Percentiles rank a stretch among this genome's conserved stretches.
phyloP scores from a whole-genome alignment of 2,329 filamentous ascomycete species.

The Colletotrichum tropicale region DNA sequence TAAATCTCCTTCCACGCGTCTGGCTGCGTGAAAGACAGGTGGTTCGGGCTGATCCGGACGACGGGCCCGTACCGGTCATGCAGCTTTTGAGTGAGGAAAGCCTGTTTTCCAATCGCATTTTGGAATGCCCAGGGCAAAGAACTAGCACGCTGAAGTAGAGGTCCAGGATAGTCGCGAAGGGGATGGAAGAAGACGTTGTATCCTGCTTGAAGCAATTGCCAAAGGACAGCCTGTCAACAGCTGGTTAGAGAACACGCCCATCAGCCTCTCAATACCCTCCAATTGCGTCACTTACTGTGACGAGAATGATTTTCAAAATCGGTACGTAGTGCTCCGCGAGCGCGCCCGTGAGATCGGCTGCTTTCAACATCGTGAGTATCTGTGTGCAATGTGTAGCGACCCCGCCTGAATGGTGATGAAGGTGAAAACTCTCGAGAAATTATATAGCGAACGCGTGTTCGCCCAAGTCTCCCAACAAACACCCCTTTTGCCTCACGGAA shows the following conservation, averaged over 20 bases:
- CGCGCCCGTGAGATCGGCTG: neutral
- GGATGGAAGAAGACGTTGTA: conserved; percentile 40
- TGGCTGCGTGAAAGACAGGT: conserved; percentile 39
- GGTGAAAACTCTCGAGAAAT: neutral
- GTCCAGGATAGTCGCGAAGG: conserved; percentile 34
- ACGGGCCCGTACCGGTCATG: conserved; percentile 34
- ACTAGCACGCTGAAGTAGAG: conserved; percentile 12
- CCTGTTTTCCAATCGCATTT: neutral
- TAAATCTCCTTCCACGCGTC: conserved; percentile 46
- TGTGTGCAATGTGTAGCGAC: neutral
- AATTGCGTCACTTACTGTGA: neutral
- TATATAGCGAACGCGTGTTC: neutral
- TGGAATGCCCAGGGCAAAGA: neutral
- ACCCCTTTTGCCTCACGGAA: neutral
- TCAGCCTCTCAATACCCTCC: fast-evolving
- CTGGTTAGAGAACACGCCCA: neutral
- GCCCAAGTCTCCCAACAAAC: neutral
- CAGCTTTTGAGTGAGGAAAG: neutral
- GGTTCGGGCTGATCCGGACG: conserved; percentile 42
- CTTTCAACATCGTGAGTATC: neutral
- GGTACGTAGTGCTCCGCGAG: neutral
- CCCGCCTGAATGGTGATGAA: neutral
- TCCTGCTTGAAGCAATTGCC: neutral
- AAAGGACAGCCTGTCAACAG: neutral
- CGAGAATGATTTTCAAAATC: neutral